Conservation (phyloP, 306 rosid species). For the Cotoneaster glaucophyllus region DNA sequence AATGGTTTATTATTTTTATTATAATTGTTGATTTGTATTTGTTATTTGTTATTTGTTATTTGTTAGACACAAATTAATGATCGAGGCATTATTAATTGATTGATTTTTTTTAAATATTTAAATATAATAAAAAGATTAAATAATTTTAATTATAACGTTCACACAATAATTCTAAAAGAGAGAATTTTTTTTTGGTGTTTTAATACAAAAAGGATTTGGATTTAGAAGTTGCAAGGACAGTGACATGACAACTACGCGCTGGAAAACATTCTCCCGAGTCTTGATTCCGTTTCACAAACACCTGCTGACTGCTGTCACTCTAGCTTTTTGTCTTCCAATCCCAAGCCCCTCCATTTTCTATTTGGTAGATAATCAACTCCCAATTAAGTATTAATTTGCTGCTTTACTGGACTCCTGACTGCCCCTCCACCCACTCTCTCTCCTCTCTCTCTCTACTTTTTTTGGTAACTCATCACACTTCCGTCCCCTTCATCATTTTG, state of each 20-base stretch:
- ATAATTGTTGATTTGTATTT: too few relatives aligned
- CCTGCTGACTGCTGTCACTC: conserved; percentile 31
- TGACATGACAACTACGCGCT: conserved; percentile 49
- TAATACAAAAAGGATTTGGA: neutral
- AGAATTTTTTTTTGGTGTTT: too few relatives aligned
- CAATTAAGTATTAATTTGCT: neutral
- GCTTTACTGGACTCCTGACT: neutral
- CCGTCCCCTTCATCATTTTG: conserved; percentile 11
- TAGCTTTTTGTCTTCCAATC: conserved; percentile 6
- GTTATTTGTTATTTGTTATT: too few relatives aligned
- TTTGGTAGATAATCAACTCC: conserved; percentile 21
- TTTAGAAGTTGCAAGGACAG: conserved; percentile 16
- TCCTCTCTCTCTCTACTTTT: conserved; percentile 20
- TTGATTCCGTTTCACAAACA: conserved; percentile 12
- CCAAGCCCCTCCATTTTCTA: neutral
- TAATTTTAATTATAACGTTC: too few relatives aligned
- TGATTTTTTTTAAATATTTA: too few relatives aligned
- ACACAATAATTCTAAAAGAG: too few relatives aligned
- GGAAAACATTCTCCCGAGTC: conserved; percentile 43
- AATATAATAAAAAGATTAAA: too few relatives aligned
- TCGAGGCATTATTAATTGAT: too few relatives aligned
- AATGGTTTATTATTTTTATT: too few relatives aligned
- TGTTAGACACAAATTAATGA: too few relatives aligned
- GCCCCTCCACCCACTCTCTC: conserved; percentile 12
- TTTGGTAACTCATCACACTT: conserved; percentile 36